Percentiles rank a stretch among this genome's conserved stretches.
These are phyloP conservation scores for Lodderomyces orthopsilosis DNA, from an alignment of 1,139 yeast species.

Conservation along the genomic window DNA sequence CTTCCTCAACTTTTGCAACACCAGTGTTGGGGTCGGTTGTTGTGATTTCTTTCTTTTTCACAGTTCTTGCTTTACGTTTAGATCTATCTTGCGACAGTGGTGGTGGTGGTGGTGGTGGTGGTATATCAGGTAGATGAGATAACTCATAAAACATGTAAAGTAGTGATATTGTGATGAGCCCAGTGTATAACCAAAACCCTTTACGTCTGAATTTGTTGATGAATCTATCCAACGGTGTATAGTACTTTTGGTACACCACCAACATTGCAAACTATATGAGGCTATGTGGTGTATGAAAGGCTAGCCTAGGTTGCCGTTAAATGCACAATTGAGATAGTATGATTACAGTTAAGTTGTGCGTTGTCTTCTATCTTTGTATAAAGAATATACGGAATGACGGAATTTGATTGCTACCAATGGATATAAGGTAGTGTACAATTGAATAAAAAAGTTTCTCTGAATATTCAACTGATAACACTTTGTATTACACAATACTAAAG, in stretches of 20 bases:
- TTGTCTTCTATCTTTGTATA: too few species aligned
- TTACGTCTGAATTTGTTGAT: conserved; percentile 28
- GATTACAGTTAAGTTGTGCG: too few species aligned
- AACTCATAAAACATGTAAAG: conserved; percentile 34
- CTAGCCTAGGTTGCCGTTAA: too few species aligned
- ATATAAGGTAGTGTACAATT: conserved; percentile 1
- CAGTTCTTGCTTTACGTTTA: background rate
- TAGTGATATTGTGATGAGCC: conserved; percentile 31
- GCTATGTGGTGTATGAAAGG: too few species aligned
- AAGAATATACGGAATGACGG: background rate
- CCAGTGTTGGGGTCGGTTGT: background rate
- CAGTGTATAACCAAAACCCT: conserved; percentile 38
- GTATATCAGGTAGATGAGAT: conserved; percentile 26
- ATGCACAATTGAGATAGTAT: too few species aligned
- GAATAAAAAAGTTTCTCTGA: background rate
- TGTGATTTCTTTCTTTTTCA: background rate
- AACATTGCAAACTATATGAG: background rate
- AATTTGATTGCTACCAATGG: background rate
- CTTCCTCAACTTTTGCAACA: background rate
- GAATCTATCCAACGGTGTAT: conserved; percentile 24
- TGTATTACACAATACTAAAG: background rate
- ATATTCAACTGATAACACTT: background rate
- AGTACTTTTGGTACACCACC: conserved; percentile 6
- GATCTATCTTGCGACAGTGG: background rate
- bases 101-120: conserved; percentile 11